Conservation (phyloP, 73 alveolate species). For the Paramecium primaurelia region DNA sequence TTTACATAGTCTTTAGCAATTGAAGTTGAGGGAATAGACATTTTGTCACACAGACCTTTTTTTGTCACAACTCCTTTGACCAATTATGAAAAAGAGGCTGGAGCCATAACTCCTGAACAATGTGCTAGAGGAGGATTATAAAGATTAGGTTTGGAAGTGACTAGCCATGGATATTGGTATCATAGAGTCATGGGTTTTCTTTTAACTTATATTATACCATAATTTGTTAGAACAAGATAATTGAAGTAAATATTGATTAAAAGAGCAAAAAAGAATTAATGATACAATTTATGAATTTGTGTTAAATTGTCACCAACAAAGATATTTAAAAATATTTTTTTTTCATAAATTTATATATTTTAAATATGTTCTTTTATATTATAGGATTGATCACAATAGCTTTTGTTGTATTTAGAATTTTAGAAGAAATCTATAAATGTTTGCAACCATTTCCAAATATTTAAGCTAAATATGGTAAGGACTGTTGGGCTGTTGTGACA, state of each 20-base stretch:
- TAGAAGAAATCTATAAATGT: slow-evolving; percentile 9
- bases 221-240: not conserved
- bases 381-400: not conserved
- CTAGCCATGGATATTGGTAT: slow-evolving; percentile 2
- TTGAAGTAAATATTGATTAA: not conserved
- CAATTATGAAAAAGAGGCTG: not conserved
- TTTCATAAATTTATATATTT: not conserved
- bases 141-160: not conserved
- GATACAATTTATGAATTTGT: not conserved
- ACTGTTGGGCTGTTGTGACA: slow-evolving; percentile 78
- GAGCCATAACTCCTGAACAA: slow-evolving; percentile 2
- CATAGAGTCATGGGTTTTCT: slow-evolving; percentile 8
- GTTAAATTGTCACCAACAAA: not conserved
- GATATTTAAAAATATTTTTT: too few relatives aligned
- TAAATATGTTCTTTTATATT: not conserved
- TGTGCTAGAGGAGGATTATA: slow-evolving; percentile 23
- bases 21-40: slow-evolving; percentile 7
- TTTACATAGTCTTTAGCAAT: slow-evolving; percentile 11
- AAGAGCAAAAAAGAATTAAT: not conserved
- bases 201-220: not conserved
- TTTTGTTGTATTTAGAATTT: not conserved
- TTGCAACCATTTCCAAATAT: slow-evolving; percentile 39
- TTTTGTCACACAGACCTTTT: slow-evolving; percentile 6
- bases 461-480: slow-evolving; percentile 40
- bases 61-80: not conserved